phyloP scores from a whole-genome alignment of 345 rosid species.

The Lumnitzera littorea region DNA sequence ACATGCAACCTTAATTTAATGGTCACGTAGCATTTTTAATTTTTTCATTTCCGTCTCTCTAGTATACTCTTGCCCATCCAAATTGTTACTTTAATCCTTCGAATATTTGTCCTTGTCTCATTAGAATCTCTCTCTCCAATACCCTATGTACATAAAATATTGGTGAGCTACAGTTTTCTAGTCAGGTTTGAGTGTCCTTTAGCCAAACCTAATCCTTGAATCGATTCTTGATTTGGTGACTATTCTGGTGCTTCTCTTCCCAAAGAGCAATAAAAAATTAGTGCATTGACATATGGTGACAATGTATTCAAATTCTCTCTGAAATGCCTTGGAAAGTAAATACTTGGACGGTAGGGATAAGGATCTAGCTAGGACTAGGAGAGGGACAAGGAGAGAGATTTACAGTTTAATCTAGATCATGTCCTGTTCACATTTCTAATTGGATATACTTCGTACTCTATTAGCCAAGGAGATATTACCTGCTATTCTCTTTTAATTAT shows the following conservation, averaged over 20 bases:
- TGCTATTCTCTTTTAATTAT: not conserved
- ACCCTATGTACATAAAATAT: constrained; percentile 3
- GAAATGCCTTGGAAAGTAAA: constrained; percentile 34
- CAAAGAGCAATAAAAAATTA: constrained; percentile 1
- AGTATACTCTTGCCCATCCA: constrained; percentile 10
- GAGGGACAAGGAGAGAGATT: too few relatives aligned
- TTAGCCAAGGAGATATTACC: too few relatives aligned
- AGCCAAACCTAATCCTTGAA: constrained; percentile 22
- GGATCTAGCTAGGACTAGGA: not conserved
- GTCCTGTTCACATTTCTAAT: not conserved
- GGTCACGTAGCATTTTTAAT: constrained; percentile 10
- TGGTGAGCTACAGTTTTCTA: constrained; percentile 8
- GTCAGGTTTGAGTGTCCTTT: constrained; percentile 18
- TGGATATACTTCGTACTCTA: not conserved
- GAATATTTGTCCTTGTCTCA: constrained; percentile 29
- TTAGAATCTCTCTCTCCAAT: constrained; percentile 7
- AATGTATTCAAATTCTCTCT: constrained; percentile 25
- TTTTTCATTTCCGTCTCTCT: constrained; percentile 12
- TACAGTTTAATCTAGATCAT: too few relatives aligned
- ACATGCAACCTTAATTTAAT: constrained; percentile 7
- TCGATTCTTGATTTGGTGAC: constrained; percentile 14
- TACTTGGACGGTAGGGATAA: constrained; percentile 22
- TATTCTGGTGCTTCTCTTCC: constrained; percentile 11
- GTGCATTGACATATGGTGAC: constrained; percentile 11
- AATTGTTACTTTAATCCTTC: constrained; percentile 23